Conservation (phyloP, 495 filamentous ascomycete genomes). For the Letharia columbiana region DNA sequence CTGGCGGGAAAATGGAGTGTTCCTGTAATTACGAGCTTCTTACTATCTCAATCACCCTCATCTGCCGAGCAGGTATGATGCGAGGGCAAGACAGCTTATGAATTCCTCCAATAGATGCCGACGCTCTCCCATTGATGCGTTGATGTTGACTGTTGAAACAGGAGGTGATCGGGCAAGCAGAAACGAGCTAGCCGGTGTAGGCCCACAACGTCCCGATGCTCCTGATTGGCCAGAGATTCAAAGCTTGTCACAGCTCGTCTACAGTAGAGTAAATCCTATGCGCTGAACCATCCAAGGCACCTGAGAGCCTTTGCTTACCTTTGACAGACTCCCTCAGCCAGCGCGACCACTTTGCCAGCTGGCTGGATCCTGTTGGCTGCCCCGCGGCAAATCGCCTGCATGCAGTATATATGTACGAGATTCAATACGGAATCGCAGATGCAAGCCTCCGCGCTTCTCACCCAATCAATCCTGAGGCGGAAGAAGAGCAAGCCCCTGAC, state of each 20-base stretch:
- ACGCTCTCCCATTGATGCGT: too few relatives aligned
- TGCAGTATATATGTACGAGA: constrained; percentile 2
- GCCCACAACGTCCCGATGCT: not conserved
- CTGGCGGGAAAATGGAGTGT: not conserved
- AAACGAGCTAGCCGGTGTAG: not conserved
- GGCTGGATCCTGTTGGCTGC: constrained; percentile 7
- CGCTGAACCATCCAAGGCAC: not conserved
- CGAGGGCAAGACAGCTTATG: too few relatives aligned
- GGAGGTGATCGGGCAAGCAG: not conserved
- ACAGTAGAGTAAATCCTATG: not conserved
- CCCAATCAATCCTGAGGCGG: constrained; percentile 12
- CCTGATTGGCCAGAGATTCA: constrained; percentile 5
- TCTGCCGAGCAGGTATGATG: too few relatives aligned
- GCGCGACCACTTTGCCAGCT: constrained; percentile 8
- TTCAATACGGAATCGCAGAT: constrained; percentile 5
- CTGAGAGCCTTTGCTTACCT: not conserved
- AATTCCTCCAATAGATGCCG: too few relatives aligned
- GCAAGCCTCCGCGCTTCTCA: not conserved
- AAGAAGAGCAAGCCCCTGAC: not conserved
- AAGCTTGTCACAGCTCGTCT: not conserved
- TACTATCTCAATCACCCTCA: too few relatives aligned
- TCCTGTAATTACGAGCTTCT: too few relatives aligned
- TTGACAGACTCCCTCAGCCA: not conserved
- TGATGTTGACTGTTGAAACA: not conserved
- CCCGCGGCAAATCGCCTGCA: not conserved